Evolutionary conservation across 2,329 filamentous ascomycete species (phyloP).

Genomic region (Penicillium sp.): DNA sequence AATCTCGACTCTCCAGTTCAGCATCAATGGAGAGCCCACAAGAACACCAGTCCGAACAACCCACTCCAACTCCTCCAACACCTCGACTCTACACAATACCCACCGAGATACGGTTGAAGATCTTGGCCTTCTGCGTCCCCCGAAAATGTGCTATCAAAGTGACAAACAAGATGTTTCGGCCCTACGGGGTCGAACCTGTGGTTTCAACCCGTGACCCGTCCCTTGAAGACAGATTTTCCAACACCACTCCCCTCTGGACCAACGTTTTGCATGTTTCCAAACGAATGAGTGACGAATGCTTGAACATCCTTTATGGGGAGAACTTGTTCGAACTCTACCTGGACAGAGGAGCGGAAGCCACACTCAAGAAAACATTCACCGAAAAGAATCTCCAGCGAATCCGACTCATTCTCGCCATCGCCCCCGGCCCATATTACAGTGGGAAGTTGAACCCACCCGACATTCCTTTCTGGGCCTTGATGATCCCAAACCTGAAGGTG

Average conservation of each 20-base stretch:
- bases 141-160: neutral
- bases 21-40: neutral
- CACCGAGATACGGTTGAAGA: neutral
- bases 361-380: neutral
- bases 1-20: neutral
- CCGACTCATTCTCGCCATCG: neutral
- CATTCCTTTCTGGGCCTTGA: neutral
- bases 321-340: slow-evolving; percentile 1
- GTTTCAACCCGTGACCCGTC: neutral
- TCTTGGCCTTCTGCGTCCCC: neutral
- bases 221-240: neutral
- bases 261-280: neutral
- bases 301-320: neutral
- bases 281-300: neutral
- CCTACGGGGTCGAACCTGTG: neutral
- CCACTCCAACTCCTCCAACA: neutral
- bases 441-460: neutral
- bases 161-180: neutral
- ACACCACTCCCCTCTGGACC: neutral
- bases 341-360: neutral
- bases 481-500: neutral
- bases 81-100: neutral
- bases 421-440: neutral
- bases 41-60: neutral
- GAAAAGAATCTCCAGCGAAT: neutral